Conservation (phyloP, 306 rosid species). For the Sicyos edulis region DNA sequence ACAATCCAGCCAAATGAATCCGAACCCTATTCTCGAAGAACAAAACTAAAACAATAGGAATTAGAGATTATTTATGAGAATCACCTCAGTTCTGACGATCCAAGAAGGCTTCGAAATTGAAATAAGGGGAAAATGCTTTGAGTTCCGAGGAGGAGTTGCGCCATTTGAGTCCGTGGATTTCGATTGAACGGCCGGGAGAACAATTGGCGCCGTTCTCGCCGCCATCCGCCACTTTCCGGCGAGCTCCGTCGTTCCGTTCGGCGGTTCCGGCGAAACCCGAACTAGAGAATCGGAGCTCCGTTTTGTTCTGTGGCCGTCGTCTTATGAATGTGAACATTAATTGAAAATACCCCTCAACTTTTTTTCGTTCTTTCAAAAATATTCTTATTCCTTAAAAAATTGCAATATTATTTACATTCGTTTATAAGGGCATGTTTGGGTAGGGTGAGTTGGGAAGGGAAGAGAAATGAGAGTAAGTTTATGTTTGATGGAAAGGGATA, state of each 20-base stretch:
- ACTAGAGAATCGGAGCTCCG: slow-evolving; percentile 4
- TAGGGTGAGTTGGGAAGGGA: too few species aligned
- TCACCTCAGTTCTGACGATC: slow-evolving; percentile 70
- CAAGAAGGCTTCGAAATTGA: slow-evolving; percentile 62
- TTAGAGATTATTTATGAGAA: slow-evolving; percentile 4
- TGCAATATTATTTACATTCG: too few species aligned
- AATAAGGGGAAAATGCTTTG: slow-evolving; percentile 38
- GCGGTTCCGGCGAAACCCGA: not conserved
- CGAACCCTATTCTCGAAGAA: not conserved
- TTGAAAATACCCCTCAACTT: too few species aligned
- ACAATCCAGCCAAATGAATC: not conserved
- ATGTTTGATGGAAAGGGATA: too few species aligned
- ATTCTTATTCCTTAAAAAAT: too few species aligned
- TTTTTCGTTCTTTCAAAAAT: too few species aligned
- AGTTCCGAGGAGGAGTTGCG: slow-evolving; percentile 27
- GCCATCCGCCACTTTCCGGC: slow-evolving; percentile 25
- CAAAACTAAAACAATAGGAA: not conserved
- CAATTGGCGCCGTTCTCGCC: slow-evolving; percentile 22
- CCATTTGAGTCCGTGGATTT: slow-evolving; percentile 49
- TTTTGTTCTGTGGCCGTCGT: not conserved
- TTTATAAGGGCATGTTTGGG: too few species aligned
- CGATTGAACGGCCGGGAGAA: slow-evolving; percentile 27
- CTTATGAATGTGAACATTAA: too few species aligned
- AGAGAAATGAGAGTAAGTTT: too few species aligned
- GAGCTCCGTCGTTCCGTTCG: slow-evolving; percentile 11